Evolutionary conservation across 1,139 yeast genomes (phyloP).

Genomic region (Sugiyamaella japonica): DNA sequence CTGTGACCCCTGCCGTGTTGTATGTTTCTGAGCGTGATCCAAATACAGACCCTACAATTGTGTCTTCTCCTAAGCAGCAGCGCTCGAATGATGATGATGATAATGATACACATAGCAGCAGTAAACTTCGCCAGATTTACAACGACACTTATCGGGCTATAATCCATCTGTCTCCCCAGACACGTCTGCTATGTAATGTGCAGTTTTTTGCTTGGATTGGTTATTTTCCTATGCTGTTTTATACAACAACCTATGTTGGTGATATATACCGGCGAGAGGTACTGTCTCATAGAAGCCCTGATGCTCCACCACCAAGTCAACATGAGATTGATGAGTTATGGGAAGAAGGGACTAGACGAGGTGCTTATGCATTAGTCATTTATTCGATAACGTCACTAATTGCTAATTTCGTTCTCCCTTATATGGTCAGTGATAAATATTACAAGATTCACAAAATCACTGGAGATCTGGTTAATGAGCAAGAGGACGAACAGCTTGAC

Average conservation of each 20-base stretch:
- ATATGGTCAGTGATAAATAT: slow-evolving; percentile 26
- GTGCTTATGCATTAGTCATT: slow-evolving; percentile 41
- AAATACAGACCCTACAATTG: slow-evolving; percentile 40
- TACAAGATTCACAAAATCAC: slow-evolving; percentile 14
- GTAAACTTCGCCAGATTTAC: slow-evolving; percentile 24
- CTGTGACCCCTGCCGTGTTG: slow-evolving; percentile 46
- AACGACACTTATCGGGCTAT: slow-evolving; percentile 43
- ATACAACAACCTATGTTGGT: slow-evolving; percentile 45
- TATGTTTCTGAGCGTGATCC: slow-evolving; percentile 51
- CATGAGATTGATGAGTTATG: slow-evolving; percentile 26
- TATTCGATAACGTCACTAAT: slow-evolving; percentile 41
- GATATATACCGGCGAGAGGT: slow-evolving; percentile 39
- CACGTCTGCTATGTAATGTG: slow-evolving; percentile 36
- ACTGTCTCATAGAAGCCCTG: slow-evolving; percentile 23
- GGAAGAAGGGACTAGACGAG: slow-evolving; percentile 39
- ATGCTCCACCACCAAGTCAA: slow-evolving; percentile 25
- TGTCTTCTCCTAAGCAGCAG: slow-evolving; percentile 15
- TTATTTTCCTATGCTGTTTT: slow-evolving; percentile 42
- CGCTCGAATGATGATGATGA: slow-evolving; percentile 34
- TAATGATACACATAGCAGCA: slow-evolving; percentile 35
- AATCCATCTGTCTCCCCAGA: slow-evolving; percentile 35
- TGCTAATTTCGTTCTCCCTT: slow-evolving; percentile 40
- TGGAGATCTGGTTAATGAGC: slow-evolving; percentile 14
- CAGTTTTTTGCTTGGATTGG: slow-evolving; percentile 44
- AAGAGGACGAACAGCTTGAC: background rate